A percentile compares a stretch with the other conserved stretches of the same genome.
These are phyloP conservation scores for Aspergillus pseudoglaucus DNA, from an alignment of 2,329 filamentous ascomycete genomes.

Conservation along the genomic window DNA sequence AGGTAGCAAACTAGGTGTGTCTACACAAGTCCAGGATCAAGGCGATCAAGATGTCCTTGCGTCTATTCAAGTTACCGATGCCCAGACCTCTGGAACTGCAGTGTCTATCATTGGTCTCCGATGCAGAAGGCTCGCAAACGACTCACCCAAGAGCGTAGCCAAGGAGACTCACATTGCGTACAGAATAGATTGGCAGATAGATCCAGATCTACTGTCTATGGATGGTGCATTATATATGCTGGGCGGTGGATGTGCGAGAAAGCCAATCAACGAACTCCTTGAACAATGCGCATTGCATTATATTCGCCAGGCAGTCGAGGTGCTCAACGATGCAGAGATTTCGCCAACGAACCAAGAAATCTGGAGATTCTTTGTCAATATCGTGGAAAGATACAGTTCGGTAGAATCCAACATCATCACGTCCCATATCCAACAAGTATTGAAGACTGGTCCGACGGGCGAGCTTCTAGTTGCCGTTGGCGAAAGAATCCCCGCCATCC, in stretches of 20 bases:
- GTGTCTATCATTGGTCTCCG: conserved; percentile 11
- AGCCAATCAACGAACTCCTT: not conserved
- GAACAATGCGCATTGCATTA: conserved; percentile 5
- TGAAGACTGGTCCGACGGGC: conserved; percentile 1
- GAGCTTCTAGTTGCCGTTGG: conserved; percentile 8
- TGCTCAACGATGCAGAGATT: not conserved
- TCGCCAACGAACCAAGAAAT: not conserved
- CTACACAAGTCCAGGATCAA: conserved; percentile 5
- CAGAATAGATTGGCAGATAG: conserved; percentile 14
- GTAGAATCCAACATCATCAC: not conserved
- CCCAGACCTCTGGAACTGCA: not conserved
- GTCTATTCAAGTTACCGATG: conserved; percentile 8
- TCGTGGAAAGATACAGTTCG: not conserved
- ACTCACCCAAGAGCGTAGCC: not conserved
- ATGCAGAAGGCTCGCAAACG: conserved; percentile 7
- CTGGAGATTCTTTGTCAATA: not conserved
- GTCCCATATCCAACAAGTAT: not conserved
- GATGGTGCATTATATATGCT: not conserved
- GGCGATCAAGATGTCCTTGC: conserved; percentile 6
- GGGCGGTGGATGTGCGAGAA: not conserved
- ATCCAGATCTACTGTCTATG: conserved; percentile 10
- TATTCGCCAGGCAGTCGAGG: conserved; percentile 1
- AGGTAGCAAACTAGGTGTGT: conserved; percentile 7
- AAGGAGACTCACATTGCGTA: conserved; percentile 8
- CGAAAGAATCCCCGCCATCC: conserved; percentile 4